phyloP scores from a whole-genome alignment of 495 filamentous ascomycete genomes.

The Mycothermus thermophilus region DNA sequence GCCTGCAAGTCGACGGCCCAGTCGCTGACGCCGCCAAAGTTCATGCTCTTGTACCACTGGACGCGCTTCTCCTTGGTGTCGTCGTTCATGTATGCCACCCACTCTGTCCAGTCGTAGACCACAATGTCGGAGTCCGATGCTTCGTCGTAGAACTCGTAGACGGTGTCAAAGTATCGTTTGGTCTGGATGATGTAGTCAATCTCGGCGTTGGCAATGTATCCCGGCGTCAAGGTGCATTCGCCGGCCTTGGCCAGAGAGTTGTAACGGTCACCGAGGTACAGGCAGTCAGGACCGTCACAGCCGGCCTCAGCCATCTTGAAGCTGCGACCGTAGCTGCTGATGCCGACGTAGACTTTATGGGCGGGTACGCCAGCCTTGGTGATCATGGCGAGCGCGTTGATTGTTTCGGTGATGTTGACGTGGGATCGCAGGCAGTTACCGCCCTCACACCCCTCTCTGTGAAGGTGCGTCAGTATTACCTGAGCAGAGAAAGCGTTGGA shows the following conservation, averaged over 20 bases:
- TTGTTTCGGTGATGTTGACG: background rate
- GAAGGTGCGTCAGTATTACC: no score
- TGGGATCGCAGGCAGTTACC: slow-evolving; percentile 31
- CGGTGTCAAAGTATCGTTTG: background rate
- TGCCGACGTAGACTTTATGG: slow-evolving; percentile 27
- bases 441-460: slow-evolving; percentile 18
- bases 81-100: slow-evolving; percentile 5
- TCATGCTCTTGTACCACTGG: background rate
- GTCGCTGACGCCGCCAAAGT: slow-evolving; percentile 5
- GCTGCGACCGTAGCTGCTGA: slow-evolving; percentile 26
- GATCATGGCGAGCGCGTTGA: slow-evolving; percentile 4
- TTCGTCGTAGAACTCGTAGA: background rate
- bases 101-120: slow-evolving; percentile 20
- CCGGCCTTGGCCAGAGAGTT: slow-evolving; percentile 15
- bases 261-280: slow-evolving; percentile 3
- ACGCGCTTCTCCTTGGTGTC: background rate
- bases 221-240: slow-evolving; percentile 23
- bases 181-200: slow-evolving; percentile 15
- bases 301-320: slow-evolving; percentile 16
- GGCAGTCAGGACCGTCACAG: slow-evolving; percentile 7
- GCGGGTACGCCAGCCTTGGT: slow-evolving; percentile 37
- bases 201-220: slow-evolving; percentile 26
- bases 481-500: no score
- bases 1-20: slow-evolving; percentile 5
- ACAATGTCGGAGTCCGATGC: slow-evolving; percentile 23